A percentile compares a stretch with the other conserved stretches of the same genome.
These are phyloP conservation scores for Hypoxylon sp. DNA, from an alignment of 2,329 filamentous ascomycete species.

Conservation along the genomic window DNA sequence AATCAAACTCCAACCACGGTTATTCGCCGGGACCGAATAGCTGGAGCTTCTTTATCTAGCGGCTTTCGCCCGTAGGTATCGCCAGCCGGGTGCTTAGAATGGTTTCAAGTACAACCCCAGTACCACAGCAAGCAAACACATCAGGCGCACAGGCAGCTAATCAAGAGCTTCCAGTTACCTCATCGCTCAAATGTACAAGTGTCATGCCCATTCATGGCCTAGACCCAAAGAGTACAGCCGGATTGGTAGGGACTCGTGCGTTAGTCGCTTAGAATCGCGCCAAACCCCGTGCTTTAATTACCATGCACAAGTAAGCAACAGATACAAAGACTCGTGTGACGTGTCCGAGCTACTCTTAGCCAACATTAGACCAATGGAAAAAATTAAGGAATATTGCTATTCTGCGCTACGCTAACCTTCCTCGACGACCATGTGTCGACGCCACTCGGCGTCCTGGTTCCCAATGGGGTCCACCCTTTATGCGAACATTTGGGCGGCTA, in stretches of 20 bases:
- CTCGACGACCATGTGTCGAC: slow-evolving; percentile 5
- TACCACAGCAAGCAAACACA: slow-evolving; percentile 30
- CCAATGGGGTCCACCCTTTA: neutral
- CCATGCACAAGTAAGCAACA: neutral
- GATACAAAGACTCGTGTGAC: slow-evolving; percentile 9
- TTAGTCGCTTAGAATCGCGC: neutral
- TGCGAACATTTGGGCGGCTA: neutral
- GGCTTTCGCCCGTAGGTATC: slow-evolving; percentile 11
- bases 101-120: slow-evolving; percentile 28
- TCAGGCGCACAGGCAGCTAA: slow-evolving; percentile 15
- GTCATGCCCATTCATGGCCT: neutral
- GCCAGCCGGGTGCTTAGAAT: neutral
- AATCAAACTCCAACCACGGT: slow-evolving; percentile 26
- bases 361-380: neutral
- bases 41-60: slow-evolving; percentile 11
- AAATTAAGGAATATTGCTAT: neutral
- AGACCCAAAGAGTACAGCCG: neutral
- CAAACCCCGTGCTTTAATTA: slow-evolving; percentile 3
- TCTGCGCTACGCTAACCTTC: neutral
- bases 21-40: slow-evolving; percentile 38
- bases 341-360: neutral
- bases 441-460: slow-evolving; percentile 19
- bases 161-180: neutral
- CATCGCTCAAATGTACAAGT: neutral
- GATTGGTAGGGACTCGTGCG: neutral